Conservation (phyloP, 1,284 basidiomycete genomes). For the Austropuccinia psidii region DNA sequence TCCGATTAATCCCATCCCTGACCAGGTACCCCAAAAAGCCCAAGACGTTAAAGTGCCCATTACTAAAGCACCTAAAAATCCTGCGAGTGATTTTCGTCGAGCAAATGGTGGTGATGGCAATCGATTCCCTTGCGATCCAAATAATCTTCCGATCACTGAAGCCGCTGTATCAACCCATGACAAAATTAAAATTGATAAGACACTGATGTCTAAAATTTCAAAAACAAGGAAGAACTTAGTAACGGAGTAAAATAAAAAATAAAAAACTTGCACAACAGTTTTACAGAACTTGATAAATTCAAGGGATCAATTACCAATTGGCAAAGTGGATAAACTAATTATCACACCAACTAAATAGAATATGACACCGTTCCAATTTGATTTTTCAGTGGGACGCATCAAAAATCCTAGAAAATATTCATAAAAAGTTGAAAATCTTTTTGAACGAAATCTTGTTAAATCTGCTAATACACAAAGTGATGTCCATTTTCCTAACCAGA, state of each 20-base stretch:
- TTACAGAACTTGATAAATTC: not conserved
- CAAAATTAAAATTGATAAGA: constrained; percentile 26
- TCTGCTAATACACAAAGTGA: constrained; percentile 3
- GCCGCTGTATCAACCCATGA: constrained; percentile 35
- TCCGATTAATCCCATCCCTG: not conserved
- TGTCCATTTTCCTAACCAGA: not conserved
- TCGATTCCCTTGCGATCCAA: not conserved
- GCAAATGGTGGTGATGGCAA: constrained; percentile 25
- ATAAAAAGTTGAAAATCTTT: constrained; percentile 9
- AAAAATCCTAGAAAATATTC: constrained; percentile 11
- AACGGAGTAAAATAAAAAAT: not conserved
- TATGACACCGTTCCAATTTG: constrained; percentile 30
- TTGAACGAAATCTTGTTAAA: constrained; percentile 4
- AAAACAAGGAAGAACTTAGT: not conserved
- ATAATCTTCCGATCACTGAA: constrained; percentile 10
- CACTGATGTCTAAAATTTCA: constrained; percentile 8
- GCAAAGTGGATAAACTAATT: constrained; percentile 15
- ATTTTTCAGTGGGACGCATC: constrained; percentile 25
- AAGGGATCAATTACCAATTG: constrained; percentile 1
- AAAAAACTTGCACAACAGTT: not conserved
- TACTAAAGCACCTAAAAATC: constrained; percentile 5
- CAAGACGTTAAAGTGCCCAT: constrained; percentile 6
- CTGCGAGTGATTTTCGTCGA: constrained; percentile 15
- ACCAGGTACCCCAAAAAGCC: constrained; percentile 11
- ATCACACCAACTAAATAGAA: constrained; percentile 33